These are phyloP conservation scores for Termitomyces sp. DNA, from an alignment of 768 basidiomycete genomes.

Conservation along the genomic window DNA sequence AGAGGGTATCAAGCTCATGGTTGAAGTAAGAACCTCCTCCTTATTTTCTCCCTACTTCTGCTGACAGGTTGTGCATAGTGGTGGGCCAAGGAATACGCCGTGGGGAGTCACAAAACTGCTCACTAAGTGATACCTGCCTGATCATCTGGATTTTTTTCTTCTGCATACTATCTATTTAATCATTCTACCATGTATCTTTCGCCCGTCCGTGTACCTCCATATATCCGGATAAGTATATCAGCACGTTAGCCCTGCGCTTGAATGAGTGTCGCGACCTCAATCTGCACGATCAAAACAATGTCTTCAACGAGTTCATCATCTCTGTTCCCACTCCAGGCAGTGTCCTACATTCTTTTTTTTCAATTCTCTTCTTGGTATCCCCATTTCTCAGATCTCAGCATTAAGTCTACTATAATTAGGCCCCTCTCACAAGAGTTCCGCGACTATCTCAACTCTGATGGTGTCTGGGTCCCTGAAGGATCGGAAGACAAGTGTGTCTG, in stretches of 20 bases:
- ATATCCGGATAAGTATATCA: constrained; percentile 1
- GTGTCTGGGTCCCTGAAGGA: constrained; percentile 79
- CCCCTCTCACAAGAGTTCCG: constrained; percentile 61
- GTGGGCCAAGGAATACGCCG: constrained; percentile 40
- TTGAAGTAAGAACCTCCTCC: constrained; percentile 50
- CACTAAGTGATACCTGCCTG: constrained; percentile 21
- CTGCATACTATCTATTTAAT: constrained; percentile 2
- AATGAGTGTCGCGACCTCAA: not conserved
- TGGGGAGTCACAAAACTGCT: constrained; percentile 34
- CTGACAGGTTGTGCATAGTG: constrained; percentile 25
- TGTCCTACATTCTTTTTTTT: constrained; percentile 58
- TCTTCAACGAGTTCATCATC: constrained; percentile 9
- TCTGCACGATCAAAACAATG: constrained; percentile 3
- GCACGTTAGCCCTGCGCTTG: not conserved
- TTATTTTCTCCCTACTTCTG: not conserved
- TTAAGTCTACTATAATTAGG: constrained; percentile 71
- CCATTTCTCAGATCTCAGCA: constrained; percentile 51
- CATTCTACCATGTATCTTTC: constrained; percentile 8
- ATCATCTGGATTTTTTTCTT: not conserved
- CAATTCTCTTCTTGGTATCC: constrained; percentile 89
- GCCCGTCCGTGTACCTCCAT: not conserved
- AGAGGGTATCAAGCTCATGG: constrained; percentile 78
- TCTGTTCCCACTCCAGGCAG: constrained; percentile 49
- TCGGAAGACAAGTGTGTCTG: constrained; percentile 67
- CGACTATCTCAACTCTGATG: constrained; percentile 75